Evolutionary conservation across 2,329 filamentous ascomycete genomes (phyloP), one percentile per base, ranked within the genome.

Genomic region (Cercospora sesami): DNA sequence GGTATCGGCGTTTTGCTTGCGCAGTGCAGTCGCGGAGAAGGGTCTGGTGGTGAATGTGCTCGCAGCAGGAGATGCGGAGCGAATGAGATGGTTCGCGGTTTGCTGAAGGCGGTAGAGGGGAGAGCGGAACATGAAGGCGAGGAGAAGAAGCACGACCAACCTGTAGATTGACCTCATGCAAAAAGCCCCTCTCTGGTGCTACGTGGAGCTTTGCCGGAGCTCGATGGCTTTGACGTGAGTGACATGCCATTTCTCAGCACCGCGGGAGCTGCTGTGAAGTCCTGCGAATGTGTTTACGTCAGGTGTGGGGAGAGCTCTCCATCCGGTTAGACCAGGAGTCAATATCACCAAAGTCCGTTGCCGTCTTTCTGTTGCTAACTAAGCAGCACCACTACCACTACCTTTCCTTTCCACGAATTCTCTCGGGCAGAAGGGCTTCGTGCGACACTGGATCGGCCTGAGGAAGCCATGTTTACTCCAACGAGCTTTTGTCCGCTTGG

Each of bases 31-130:
- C 6, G 60, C 68, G 3, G 71, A 67, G 48, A 69, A 69, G 36
- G 45, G n/a, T 60, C 64, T 67, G 16, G 39, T 64, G 1, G 65
- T 60, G 39, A 67, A 28, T 60, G 68, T 64, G 31, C 63, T 53
- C 51, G 67, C 45, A 61, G 68, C 68, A 39, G 71, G 68, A 45
- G 69, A 65, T 14, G 28, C 18, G 61, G 63, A 64, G 33, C 69
- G 66, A 63, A 71, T 59, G 30, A 76, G 64, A 51, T 76, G 71
- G 39, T 61, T 68, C 26, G 71, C 63, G 21, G 74, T 75, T 60
- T 74, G 73, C 51, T 75, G 72, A n/a, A 75, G 48, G 58, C 73
- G 65, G 31, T 68, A 64, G n/a, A 76, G 64, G 63, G 73, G 74
- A 60, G 71, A 64, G 30, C 71, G 69, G 42, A 76, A 72, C 73